phyloP scores from a whole-genome alignment of 139 green algal genomes.

The Chlorella sp. region DNA sequence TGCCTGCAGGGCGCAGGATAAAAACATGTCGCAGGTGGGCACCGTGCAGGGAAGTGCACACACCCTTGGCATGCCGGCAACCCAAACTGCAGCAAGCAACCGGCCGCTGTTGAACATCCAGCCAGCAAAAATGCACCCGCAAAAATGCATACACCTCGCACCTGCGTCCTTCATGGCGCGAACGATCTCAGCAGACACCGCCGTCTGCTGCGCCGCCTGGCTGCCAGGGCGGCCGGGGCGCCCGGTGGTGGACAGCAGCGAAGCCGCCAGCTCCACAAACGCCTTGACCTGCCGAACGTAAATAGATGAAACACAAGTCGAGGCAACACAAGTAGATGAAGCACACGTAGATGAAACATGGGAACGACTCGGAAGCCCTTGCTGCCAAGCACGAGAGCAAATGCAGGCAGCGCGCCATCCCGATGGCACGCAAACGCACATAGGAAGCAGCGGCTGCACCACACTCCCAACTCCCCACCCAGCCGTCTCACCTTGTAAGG shows the following conservation, averaged over 20 bases:
- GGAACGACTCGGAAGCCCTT: background rate
- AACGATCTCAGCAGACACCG: conserved; percentile 70
- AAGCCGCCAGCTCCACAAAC: conserved; percentile 63
- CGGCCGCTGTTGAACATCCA: background rate
- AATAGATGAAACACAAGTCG: background rate
- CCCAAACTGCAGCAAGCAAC: no score
- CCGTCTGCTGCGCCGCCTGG: background rate
- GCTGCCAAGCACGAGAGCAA: background rate
- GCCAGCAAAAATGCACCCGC: background rate
- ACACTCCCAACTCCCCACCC: background rate
- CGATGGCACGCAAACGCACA: background rate
- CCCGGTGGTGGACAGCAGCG: conserved; percentile 54
- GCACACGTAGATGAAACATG: background rate
- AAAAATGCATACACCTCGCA: background rate
- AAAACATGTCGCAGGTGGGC: background rate
- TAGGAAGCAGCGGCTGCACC: background rate
- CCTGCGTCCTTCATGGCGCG: conserved; percentile 79
- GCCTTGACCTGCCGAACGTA: conserved; percentile 48
- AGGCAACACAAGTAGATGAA: background rate
- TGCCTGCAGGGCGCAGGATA: conserved; percentile 32
- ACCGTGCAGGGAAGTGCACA: background rate
- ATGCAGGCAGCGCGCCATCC: no score
- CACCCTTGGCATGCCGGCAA: no score
- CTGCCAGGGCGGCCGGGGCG: background rate
- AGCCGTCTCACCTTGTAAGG: conserved; percentile 50